Base-by-base conservation (phyloP, 352 stramenopile genomes). In the Globisporangium apiculatum region DNA sequence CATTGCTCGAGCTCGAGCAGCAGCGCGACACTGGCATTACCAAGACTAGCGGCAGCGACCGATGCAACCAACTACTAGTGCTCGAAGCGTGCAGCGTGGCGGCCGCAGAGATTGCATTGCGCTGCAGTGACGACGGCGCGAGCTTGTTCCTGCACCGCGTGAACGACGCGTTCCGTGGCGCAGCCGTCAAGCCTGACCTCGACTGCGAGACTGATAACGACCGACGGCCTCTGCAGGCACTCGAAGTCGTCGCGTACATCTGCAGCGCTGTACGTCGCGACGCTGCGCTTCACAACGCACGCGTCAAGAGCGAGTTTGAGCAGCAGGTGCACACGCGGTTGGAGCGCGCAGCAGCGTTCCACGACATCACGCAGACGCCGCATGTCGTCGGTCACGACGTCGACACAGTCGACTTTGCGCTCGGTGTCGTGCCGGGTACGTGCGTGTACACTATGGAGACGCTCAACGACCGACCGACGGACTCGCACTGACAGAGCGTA, bases 81-180 rank as follows among this genome's bases (percentile, higher is more conserved):
- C 61, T 91, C 24, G 72, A 87, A 45, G 76, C 79, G 0, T 89
- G 79, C 37, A 35, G 72, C 24, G 42, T 69, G 35, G 81, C 72
- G 38, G 67, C 31, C 24, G 24, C 24, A 31, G 24, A 31, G 24
- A 31, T 31, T 31, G 24, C 24, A 31, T 31, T 31, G 24, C 24
- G 24, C 24, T 31, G 24, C 24, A 31, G 3, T 31, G 67, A 75
- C 1, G 79, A 86, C 15, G 60, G 60, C 5, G 75, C 83, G 5
- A 86, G 68, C 55, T 83, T 79, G 51, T 89, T 91, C 53, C 53
- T 89, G 4, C 65, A 79, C 48, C 73, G 79, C 8, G 56, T 91
- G 10, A 71, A 72, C 8, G 77, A 89, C 55, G 82, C 73, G 0
- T 91, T 89, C 65, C 76, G 72, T 37, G 77, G 81, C 38, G 79